phyloP scores from a whole-genome alignment of 495 filamentous ascomycete species.

The Viridothelium virens region DNA sequence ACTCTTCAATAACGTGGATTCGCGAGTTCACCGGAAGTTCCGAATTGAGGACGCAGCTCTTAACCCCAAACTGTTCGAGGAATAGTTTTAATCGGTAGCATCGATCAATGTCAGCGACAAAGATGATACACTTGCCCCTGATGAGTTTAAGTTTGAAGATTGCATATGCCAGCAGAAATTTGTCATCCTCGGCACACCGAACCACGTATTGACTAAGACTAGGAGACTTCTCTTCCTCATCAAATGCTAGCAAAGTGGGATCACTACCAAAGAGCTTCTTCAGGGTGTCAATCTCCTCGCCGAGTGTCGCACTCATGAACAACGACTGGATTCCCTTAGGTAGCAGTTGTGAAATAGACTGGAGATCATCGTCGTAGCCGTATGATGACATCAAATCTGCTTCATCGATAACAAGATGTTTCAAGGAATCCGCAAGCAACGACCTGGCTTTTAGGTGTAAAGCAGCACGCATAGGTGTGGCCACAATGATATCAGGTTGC shows the following conservation, averaged over 20 bases:
- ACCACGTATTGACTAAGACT: conserved; percentile 81
- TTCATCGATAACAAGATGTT: conserved; percentile 85
- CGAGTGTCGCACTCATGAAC: conserved; percentile 88
- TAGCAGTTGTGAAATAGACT: conserved; percentile 62
- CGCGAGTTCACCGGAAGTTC: conserved; percentile 89
- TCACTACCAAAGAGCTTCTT: conserved; percentile 81
- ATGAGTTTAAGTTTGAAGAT: conserved; percentile 92
- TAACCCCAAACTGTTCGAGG: conserved; percentile 92
- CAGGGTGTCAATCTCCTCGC: conserved; percentile 73
- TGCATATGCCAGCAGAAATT: conserved; percentile 86
- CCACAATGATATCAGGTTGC: conserved; percentile 77
- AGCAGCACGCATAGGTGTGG: conserved; percentile 73
- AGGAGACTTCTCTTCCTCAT: conserved; percentile 62
- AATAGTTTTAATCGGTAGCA: conserved; percentile 93
- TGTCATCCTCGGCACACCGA: conserved; percentile 89
- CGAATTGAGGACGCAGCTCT: conserved; percentile 88
- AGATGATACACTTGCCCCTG: conserved; percentile 90
- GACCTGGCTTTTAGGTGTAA: conserved; percentile 60
- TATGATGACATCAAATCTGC: conserved; percentile 92
- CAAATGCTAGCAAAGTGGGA: conserved; percentile 68
- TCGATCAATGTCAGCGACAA: conserved; percentile 86
- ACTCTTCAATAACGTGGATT: conserved; percentile 91
- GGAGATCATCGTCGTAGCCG: conserved; percentile 85
- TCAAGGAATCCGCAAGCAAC: conserved; percentile 60
- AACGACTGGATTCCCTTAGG: conserved; percentile 83